A percentile compares a stretch with the other conserved stretches of the same genome.
Evolutionary conservation across 2,329 filamentous ascomycete species (phyloP).

Genomic region (Huntiella abstrusa): DNA sequence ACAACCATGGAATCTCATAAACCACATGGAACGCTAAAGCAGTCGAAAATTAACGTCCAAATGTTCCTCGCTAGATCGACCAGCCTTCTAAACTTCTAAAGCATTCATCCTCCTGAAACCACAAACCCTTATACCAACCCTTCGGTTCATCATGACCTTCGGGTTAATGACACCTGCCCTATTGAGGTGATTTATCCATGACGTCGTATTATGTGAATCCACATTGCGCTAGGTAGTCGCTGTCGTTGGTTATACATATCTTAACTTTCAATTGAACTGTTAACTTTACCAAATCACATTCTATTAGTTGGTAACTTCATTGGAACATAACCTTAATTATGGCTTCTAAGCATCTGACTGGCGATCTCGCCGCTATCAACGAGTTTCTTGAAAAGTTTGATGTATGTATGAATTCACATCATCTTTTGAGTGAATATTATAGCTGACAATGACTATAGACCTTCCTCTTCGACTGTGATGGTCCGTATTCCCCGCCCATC

Average conservation of each 20-base stretch:
- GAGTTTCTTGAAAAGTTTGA: conserved; percentile 84
- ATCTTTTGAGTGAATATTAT: neutral
- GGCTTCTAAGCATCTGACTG: conserved; percentile 50
- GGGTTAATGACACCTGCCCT: too few species aligned
- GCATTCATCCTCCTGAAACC: too few species aligned
- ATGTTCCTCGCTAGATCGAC: neutral
- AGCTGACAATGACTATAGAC: conserved; percentile 33
- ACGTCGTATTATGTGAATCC: too few species aligned
- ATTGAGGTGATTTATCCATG: too few species aligned
- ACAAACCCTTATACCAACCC: too few species aligned
- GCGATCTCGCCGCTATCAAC: conserved; percentile 56
- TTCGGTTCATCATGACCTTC: too few species aligned
- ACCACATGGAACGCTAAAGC: too few species aligned
- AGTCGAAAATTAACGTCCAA: neutral
- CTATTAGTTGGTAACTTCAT: neutral
- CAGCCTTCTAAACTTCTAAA: too few species aligned
- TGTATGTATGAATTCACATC: conserved; percentile 35
- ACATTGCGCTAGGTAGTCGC: too few species aligned
- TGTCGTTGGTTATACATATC: too few species aligned
- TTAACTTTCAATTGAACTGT: neutral
- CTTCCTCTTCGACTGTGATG: conserved; percentile 95
- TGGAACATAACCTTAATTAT: conserved; percentile 13
- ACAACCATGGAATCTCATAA: too few species aligned
- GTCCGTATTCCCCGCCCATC: conserved; percentile 18
- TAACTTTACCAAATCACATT: neutral